Base-by-base conservation (phyloP, 2,329 filamentous ascomycete species). In the Microascus cirrosus region DNA sequence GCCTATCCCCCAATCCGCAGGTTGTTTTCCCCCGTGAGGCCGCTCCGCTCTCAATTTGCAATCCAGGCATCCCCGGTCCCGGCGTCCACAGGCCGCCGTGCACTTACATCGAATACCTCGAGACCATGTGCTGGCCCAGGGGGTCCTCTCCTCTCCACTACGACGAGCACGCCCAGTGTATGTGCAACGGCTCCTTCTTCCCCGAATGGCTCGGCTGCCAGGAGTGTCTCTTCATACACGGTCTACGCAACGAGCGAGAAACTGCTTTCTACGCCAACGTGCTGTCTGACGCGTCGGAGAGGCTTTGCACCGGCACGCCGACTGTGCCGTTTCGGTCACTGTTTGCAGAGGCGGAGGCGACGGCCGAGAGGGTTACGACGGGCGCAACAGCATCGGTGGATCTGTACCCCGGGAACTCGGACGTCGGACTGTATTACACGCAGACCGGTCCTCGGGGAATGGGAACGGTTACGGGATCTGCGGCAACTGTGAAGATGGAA, bases 151-250 rank as follows among this genome's bases (percentile, higher is more conserved):
- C 65, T 6, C 56, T 63, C 22, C 58, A 67, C 59, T 60, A 59
- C 56, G 60, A 63, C 50, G 66, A 62, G 24, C 67, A 72, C 60
- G 66, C 66, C 51, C 61, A 67, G 62, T 74, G 74, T 65, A 73
- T 76, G 67, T 78, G 75, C 65, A 64, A 64, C 11, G 71, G 74
- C 42, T 70, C 67, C 58, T 76, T 69, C 67, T 77, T 77, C 64
- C 42, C 60, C 32, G 71, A 75, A 59, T 76, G 74, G 73, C 57
- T 66, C 11, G 71, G 67, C 55, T 77, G 74, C 63, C 70, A 73
- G 35, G 60, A 68, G 35, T 78, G 74, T 61, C 66, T 75, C 15
- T 66, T 65, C 50, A 63, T 71, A 15, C 73, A 77, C 63, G 74
- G 73, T 53, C 66, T 68, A 8, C 70, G 72, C 50, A 70, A 67